phyloP scores from a whole-genome alignment of 768 basidiomycete genomes.

The Heimioporus sp. region DNA sequence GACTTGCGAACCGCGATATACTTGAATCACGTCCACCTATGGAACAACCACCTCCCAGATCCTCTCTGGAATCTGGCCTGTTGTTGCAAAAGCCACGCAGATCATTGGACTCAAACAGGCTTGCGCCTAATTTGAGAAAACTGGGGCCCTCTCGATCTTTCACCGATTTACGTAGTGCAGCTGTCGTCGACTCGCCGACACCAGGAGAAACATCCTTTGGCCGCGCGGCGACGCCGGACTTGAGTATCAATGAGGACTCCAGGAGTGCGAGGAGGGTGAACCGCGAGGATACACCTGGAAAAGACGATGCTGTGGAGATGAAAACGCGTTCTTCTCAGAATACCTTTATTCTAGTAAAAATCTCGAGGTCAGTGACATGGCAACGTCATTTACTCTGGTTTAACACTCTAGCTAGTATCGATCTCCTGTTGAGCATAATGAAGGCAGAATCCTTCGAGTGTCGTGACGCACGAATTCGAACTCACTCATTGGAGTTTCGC shows the following conservation, averaged over 20 bases:
- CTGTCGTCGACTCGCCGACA: conserved; percentile 31
- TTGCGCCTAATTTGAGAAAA: conserved; percentile 46
- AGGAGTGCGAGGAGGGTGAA: conserved; percentile 14
- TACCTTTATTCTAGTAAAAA: conserved; percentile 76
- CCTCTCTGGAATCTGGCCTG: conserved; percentile 54
- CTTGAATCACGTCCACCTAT: conserved; percentile 20
- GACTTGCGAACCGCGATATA: not conserved
- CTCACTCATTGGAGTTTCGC: conserved; percentile 76
- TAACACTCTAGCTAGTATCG: conserved; percentile 44
- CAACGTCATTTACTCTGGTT: conserved; percentile 12
- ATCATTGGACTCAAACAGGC: conserved; percentile 33
- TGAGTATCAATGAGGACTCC: conserved; percentile 20
- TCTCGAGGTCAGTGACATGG: conserved; percentile 54
- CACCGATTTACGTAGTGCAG: conserved; percentile 58
- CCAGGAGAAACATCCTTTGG: conserved; percentile 7
- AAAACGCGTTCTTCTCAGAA: conserved; percentile 78
- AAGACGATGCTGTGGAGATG: conserved; percentile 76
- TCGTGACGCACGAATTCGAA: conserved; percentile 74
- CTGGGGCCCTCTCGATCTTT: conserved; percentile 66
- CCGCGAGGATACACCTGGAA: conserved; percentile 20
- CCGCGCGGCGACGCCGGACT: conserved; percentile 14
- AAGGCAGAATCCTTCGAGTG: conserved; percentile 86
- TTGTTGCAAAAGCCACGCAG: conserved; percentile 30
- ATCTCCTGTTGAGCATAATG: conserved; percentile 72
- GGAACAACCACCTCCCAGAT: conserved; percentile 30